phyloP scores from a whole-genome alignment of 2,329 filamentous ascomycete genomes.

The Aspergillus melleus region DNA sequence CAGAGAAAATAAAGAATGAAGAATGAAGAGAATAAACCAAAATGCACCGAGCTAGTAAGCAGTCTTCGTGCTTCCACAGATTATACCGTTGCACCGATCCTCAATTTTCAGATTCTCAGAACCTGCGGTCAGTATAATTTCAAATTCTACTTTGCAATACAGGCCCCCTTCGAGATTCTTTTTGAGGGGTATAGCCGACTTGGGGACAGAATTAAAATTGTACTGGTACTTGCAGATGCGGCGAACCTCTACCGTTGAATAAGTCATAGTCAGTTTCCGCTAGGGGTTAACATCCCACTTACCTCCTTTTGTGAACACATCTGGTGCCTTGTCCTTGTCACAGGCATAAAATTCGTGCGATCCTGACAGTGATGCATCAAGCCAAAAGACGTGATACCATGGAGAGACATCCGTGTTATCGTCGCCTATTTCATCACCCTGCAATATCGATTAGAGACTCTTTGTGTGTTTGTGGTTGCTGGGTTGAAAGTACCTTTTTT shows the following conservation, averaged over 20 bases:
- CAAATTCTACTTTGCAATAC: slow-evolving; percentile 11
- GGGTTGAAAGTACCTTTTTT: slow-evolving; percentile 12
- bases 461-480: not conserved
- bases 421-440: slow-evolving; percentile 11
- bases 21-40: too few relatives aligned
- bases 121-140: slow-evolving; percentile 16
- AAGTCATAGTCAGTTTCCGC: not conserved
- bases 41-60: too few relatives aligned
- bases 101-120: slow-evolving; percentile 23
- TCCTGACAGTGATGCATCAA: not conserved
- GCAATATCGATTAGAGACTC: not conserved
- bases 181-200: not conserved
- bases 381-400: not conserved
- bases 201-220: slow-evolving; percentile 20
- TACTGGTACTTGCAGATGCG: slow-evolving; percentile 14
- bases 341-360: not conserved
- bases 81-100: slow-evolving; percentile 22
- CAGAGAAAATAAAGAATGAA: too few relatives aligned
- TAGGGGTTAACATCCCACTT: not conserved
- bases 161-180: slow-evolving; percentile 10
- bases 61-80: slow-evolving; percentile 13
- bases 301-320: not conserved
- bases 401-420: not conserved
- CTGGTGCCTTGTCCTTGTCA: not conserved
- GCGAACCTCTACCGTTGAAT: not conserved